These are phyloP conservation scores for Plasmopara muralis DNA, from an alignment of 352 stramenopile genomes.

Conservation along the genomic window DNA sequence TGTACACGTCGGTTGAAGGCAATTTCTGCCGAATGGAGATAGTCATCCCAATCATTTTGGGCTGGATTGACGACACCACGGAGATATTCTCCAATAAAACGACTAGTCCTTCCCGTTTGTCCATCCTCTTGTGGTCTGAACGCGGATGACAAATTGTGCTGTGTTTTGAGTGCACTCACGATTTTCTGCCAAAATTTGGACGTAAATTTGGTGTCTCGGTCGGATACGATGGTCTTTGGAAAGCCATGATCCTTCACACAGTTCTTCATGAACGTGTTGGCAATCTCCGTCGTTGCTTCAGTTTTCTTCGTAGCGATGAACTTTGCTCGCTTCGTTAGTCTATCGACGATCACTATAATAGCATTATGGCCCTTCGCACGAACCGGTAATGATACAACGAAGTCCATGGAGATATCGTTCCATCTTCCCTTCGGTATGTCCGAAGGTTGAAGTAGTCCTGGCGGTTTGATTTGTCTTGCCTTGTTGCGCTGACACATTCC, in stretches of 20 bases:
- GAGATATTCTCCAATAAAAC: conserved; percentile 14
- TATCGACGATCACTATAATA: neutral
- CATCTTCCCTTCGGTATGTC: neutral
- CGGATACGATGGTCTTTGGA: conserved; percentile 1
- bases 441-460: conserved; percentile 1
- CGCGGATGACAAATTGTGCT: neutral
- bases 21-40: no score
- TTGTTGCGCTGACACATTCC: conserved; percentile 18
- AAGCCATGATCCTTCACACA: conserved; percentile 9
- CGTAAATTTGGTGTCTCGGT: neutral
- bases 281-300: no score
- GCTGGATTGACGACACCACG: no score
- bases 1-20: no score
- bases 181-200: conserved; percentile 6
- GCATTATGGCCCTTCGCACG: neutral
- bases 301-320: neutral
- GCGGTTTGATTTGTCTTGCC: conserved; percentile 7
- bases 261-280: no score
- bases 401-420: neutral
- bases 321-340: neutral
- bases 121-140: conserved; percentile 3
- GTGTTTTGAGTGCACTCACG: neutral
- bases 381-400: neutral
- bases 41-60: no score
- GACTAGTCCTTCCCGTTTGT: conserved; percentile 8